Evolutionary conservation across 345 rosid species (phyloP).

Genomic region (Lumnitzera littorea): DNA sequence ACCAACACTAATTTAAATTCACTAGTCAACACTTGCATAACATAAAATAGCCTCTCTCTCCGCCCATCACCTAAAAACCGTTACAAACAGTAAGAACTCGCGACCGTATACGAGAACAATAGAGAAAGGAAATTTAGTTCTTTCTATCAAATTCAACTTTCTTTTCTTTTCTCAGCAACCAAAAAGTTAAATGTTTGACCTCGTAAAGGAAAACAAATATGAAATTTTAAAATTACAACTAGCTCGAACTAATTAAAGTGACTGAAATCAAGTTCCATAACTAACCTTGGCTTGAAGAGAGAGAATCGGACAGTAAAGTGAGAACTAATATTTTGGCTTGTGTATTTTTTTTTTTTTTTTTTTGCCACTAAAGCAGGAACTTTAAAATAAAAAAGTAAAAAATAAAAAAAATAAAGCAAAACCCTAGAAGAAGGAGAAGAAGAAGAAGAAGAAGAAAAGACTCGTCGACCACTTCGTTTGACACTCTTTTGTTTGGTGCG

Average conservation of each 20-base stretch:
- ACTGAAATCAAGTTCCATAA: background rate
- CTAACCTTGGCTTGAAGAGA: conserved; percentile 8
- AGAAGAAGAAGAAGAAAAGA: background rate
- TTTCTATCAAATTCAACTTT: background rate
- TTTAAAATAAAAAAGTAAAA: background rate
- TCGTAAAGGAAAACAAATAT: too few relatives aligned
- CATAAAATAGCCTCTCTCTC: too few relatives aligned
- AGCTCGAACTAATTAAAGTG: too few relatives aligned
- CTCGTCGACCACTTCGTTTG: background rate
- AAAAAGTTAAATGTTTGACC: background rate
- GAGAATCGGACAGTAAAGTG: background rate
- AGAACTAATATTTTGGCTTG: too few relatives aligned
- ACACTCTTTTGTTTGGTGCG: background rate
- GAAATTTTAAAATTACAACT: too few relatives aligned
- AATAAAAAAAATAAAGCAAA: background rate
- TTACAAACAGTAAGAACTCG: too few relatives aligned
- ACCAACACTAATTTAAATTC: too few relatives aligned
- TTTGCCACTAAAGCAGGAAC: background rate
- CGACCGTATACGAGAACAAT: background rate
- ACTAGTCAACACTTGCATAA: too few relatives aligned
- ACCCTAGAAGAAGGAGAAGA: conserved; percentile 3
- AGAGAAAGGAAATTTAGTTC: background rate
- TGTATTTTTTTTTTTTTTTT: too few relatives aligned
- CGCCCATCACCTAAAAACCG: too few relatives aligned
- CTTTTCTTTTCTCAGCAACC: background rate